These are phyloP conservation scores for Skeletonema tropicum DNA, from an alignment of 108 stramenopile species.

Conservation along the genomic window DNA sequence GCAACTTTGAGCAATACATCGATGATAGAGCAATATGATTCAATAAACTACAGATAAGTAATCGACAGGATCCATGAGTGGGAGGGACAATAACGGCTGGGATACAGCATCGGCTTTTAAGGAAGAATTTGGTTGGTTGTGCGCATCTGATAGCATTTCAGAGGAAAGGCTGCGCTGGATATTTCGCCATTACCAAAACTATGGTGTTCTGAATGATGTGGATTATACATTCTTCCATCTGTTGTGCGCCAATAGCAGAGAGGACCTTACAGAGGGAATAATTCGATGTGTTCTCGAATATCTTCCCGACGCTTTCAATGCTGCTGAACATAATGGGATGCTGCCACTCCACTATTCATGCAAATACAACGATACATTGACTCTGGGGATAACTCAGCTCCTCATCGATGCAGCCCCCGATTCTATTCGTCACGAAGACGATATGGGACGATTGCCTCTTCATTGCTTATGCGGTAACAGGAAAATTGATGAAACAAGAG, in stretches of 20 bases:
- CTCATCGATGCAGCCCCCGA: constrained; percentile 9
- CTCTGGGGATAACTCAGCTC: background rate
- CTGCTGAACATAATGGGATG: background rate
- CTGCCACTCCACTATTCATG: background rate
- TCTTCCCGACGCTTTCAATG: constrained; percentile 2
- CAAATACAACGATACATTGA: background rate
- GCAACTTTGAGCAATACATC: too few relatives aligned
- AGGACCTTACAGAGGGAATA: background rate
- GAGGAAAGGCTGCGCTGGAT: background rate
- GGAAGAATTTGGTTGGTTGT: too few relatives aligned
- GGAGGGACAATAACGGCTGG: too few relatives aligned
- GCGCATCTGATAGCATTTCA: background rate
- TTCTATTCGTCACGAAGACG: background rate
- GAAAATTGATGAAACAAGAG: too few relatives aligned
- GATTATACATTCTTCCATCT: background rate
- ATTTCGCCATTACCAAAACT: background rate
- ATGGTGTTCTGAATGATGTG: too few relatives aligned
- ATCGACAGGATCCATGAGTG: too few relatives aligned
- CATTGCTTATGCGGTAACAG: too few relatives aligned
- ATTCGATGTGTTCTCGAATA: constrained; percentile 11
- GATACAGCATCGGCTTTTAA: too few relatives aligned
- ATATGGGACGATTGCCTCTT: too few relatives aligned
- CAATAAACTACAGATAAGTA: too few relatives aligned
- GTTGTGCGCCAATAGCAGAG: background rate
- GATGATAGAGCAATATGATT: too few relatives aligned